A percentile compares a stretch with the other conserved stretches of the same genome.
phyloP scores from a whole-genome alignment of 148 eudicot species.

The Rhododendron griersonianum region DNA sequence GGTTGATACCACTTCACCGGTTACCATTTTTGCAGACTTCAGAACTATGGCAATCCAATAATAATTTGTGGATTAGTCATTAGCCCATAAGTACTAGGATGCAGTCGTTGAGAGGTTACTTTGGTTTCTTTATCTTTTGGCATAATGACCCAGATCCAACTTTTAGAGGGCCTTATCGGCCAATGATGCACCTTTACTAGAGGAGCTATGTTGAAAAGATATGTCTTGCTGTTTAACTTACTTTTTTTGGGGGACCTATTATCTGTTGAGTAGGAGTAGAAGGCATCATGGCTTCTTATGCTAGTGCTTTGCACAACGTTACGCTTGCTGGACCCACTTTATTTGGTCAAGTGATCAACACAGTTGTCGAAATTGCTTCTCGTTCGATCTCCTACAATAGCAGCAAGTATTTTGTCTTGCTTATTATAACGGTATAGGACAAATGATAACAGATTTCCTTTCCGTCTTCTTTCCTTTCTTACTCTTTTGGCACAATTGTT shows the following conservation, averaged over 20 bases:
- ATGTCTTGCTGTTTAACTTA: background rate
- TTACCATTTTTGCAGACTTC: background rate
- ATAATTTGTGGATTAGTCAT: background rate
- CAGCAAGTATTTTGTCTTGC: no score
- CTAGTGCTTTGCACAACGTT: slow-evolving; percentile 53
- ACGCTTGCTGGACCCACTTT: background rate
- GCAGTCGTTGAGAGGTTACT: background rate
- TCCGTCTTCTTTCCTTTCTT: no score
- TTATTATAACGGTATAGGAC: no score
- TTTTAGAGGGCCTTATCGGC: background rate
- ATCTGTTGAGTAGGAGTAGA: slow-evolving; percentile 45
- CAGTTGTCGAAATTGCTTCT: no score
- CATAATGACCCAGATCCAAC: background rate
- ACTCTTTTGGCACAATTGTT: no score
- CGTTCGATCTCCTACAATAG: no score
- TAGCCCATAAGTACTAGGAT: background rate
- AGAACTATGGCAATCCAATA: background rate
- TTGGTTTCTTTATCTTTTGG: background rate
- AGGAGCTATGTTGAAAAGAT: background rate
- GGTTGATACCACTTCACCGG: background rate
- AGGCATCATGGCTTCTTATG: slow-evolving; percentile 89
- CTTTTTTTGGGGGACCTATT: background rate
- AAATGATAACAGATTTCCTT: no score
- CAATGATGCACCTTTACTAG: background rate
- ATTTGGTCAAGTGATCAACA: no score